Conservation (phyloP, 2,329 filamentous ascomycete genomes). For the Penicillium sclerotiorum region DNA sequence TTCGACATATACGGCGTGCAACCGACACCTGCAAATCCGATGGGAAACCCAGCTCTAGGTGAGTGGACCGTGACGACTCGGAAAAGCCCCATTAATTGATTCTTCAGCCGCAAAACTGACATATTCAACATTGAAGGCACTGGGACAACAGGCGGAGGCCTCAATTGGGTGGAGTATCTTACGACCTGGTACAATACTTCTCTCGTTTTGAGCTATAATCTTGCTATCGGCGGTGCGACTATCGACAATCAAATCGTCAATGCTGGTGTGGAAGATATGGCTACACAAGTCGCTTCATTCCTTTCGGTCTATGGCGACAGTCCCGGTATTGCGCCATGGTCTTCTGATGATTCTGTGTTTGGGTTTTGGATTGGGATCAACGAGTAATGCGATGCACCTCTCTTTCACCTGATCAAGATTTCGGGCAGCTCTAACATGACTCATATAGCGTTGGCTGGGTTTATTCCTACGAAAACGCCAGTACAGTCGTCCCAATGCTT, state of each 20-base stretch:
- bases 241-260: slow-evolving; percentile 56
- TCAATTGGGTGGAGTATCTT: slow-evolving; percentile 57
- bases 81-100: too few species aligned
- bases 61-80: neutral
- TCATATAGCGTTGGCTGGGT: slow-evolving; percentile 27
- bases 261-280: slow-evolving; percentile 56
- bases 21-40: slow-evolving; percentile 57
- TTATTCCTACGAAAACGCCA: slow-evolving; percentile 33
- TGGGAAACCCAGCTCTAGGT: slow-evolving; percentile 60
- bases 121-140: slow-evolving; percentile 43
- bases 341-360: slow-evolving; percentile 29
- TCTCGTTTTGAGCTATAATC: slow-evolving; percentile 54
- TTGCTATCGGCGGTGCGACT: slow-evolving; percentile 58
- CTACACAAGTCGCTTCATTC: slow-evolving; percentile 50
- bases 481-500: slow-evolving; percentile 38
- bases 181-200: slow-evolving; percentile 53
- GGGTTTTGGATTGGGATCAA: slow-evolving; percentile 40
- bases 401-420: too few species aligned
- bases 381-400: slow-evolving; percentile 17
- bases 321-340: slow-evolving; percentile 30
- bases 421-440: slow-evolving; percentile 5
- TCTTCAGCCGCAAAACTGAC: too few species aligned
- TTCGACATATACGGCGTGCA: slow-evolving; percentile 58
- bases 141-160: slow-evolving; percentile 53
- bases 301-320: slow-evolving; percentile 44